Percentiles rank a stretch among this genome's conserved stretches.
Conservation (phyloP, 805 yeast species). For the Metschnikowia aberdeeniae region DNA sequence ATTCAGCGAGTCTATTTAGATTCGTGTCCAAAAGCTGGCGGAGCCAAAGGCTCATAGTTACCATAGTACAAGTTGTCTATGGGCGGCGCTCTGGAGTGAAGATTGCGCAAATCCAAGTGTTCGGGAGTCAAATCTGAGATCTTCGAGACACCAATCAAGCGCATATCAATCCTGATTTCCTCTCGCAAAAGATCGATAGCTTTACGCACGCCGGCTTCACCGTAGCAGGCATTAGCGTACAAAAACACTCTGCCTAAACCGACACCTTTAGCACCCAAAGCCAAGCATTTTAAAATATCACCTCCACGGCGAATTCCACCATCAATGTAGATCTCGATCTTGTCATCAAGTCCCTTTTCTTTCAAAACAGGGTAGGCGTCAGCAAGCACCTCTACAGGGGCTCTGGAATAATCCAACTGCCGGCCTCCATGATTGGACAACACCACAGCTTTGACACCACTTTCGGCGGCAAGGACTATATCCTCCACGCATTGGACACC, state of each 20-base stretch:
- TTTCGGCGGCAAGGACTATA: slow-evolving; percentile 51
- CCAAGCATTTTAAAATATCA: slow-evolving; percentile 61
- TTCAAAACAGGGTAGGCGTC: slow-evolving; percentile 58
- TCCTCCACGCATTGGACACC: slow-evolving; percentile 70
- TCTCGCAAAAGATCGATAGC: slow-evolving; percentile 61
- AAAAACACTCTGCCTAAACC: slow-evolving; percentile 67
- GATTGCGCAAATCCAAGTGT: slow-evolving; percentile 14
- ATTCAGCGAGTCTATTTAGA: not conserved
- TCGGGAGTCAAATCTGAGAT: slow-evolving; percentile 25
- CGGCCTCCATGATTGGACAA: slow-evolving; percentile 92
- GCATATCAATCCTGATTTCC: slow-evolving; percentile 74
- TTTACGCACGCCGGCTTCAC: slow-evolving; percentile 59
- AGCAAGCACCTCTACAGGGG: slow-evolving; percentile 70
- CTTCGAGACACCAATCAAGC: slow-evolving; percentile 67
- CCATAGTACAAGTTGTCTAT: slow-evolving; percentile 12
- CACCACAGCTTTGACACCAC: slow-evolving; percentile 58
- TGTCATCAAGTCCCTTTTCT: slow-evolving; percentile 43
- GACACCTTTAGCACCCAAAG: slow-evolving; percentile 67
- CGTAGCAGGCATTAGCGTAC: slow-evolving; percentile 60
- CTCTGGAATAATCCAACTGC: slow-evolving; percentile 77
- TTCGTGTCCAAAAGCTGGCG: slow-evolving; percentile 12
- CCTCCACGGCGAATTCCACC: slow-evolving; percentile 71
- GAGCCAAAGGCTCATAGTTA: slow-evolving; percentile 15
- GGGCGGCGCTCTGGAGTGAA: slow-evolving; percentile 8
- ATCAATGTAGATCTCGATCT: slow-evolving; percentile 54